Evolutionary conservation across 768 basidiomycete genomes (phyloP), one percentile per base, ranked within the genome.

Genomic region (Neoboletus magnificus): DNA sequence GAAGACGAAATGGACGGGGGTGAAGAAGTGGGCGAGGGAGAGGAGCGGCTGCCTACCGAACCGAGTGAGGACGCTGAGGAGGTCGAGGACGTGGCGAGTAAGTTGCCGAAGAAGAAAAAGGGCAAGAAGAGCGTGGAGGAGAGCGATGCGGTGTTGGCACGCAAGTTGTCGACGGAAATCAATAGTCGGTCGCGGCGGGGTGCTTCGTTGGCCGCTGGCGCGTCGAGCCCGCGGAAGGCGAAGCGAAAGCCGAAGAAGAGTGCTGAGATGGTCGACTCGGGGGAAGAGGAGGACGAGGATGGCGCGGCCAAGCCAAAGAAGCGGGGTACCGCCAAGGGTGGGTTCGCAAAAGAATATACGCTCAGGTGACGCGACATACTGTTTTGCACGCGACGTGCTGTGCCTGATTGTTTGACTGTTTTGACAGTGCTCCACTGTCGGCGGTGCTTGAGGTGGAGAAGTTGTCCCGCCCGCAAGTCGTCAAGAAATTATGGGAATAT

Each of bases 401-500:
- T 12, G 33, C 51, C 46, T 49, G 54, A 56, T 49, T 20, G 33
- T 48, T 36, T 52, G 3, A 10, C 16, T n/a, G 5, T 48, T 3
- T 46, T 43, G 32, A 32, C 18, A 95, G 93, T 62, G 85, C 79
- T 60, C 85, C 91, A 18, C 74, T 97, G 25, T 82, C 89, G 1
- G 80, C 80, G 13, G 73, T 97, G 25, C 70, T 92, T n/a, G 77
- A 82, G 22, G 76, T 79, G 37, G 81, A 85, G 23, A 82, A 80
- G 63, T 72, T 94, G 46, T 91, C 93, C 40, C 84, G 94, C 27
- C 91, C 92, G 5, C 91, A 94, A 67, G 88, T 91, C 40, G 94
- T 97, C 45, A 96, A 96, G 70, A 83, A 83, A 53, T 74, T 97
- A 12, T 97, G 94, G 94, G 83, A 81, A 13, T 87, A 96, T 70